Percentiles rank a stretch among this genome's conserved stretches.
Evolutionary conservation across 345 rosid species (phyloP).

Genomic region (Passiflora organensis): DNA sequence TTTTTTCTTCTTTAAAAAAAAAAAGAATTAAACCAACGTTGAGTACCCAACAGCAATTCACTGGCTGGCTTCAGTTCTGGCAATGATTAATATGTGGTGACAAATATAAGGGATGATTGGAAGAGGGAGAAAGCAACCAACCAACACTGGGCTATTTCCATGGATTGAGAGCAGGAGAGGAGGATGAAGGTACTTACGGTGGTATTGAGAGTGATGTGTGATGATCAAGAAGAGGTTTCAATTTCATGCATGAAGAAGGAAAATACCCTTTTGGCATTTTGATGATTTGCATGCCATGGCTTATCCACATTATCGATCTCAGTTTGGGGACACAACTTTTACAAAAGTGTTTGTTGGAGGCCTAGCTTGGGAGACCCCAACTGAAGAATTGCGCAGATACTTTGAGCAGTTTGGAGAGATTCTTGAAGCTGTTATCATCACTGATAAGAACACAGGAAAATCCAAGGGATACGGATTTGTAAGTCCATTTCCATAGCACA

Average conservation of each 20-base stretch:
- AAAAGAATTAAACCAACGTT: too few species aligned
- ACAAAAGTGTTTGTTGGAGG: conserved; percentile 94
- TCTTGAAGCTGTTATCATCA: conserved; percentile 91
- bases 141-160: too few species aligned
- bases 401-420: conserved; percentile 90
- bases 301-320: conserved; percentile 69
- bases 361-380: conserved; percentile 92
- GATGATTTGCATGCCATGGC: conserved; percentile 34
- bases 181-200: background rate
- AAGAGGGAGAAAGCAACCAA: conserved; percentile 1
- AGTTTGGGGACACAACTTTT: conserved; percentile 84
- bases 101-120: conserved; percentile 10
- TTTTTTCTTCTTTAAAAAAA: background rate
- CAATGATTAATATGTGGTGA: conserved; percentile 15
- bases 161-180: conserved; percentile 12
- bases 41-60: conserved; percentile 14
- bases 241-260: conserved; percentile 21
- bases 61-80: conserved; percentile 7
- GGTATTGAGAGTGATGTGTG: background rate
- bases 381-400: conserved; percentile 74
- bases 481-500: conserved; percentile 32
- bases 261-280: conserved; percentile 12
- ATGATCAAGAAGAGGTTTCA: conserved; percentile 2
- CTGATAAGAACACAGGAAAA: conserved; percentile 74
- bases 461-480: conserved; percentile 97